Evolutionary conservation across 2,329 filamentous ascomycete genomes (phyloP).

Genomic region (Setomelanomma holmii): DNA sequence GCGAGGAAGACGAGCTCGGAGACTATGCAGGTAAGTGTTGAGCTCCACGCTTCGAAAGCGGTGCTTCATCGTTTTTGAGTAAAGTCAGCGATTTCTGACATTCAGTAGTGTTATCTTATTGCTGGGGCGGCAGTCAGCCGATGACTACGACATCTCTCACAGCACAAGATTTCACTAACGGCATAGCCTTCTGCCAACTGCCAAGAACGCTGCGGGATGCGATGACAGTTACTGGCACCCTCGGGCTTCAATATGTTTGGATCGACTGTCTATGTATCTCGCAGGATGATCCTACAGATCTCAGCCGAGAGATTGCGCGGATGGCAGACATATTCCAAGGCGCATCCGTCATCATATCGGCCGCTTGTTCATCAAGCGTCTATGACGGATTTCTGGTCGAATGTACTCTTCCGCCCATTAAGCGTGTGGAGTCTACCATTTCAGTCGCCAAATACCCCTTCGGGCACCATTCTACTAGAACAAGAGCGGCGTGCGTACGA

Average conservation of each 20-base stretch:
- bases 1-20: constrained; percentile 10
- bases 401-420: constrained; percentile 6
- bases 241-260: constrained; percentile 17
- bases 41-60: not conserved
- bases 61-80: not conserved
- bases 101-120: constrained; percentile 7
- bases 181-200: constrained; percentile 4
- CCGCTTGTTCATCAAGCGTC: too few relatives aligned
- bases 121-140: constrained; percentile 14
- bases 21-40: constrained; percentile 5
- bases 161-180: constrained; percentile 6
- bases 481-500: constrained; percentile 5
- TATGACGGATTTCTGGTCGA: too few relatives aligned
- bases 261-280: constrained; percentile 20
- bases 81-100: not conserved
- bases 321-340: constrained; percentile 12
- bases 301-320: constrained; percentile 7
- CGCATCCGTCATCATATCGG: constrained; percentile 15
- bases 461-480: constrained; percentile 2
- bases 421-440: constrained; percentile 14
- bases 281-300: constrained; percentile 12
- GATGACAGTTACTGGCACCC: constrained; percentile 5
- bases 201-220: constrained; percentile 18
- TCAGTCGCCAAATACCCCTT: not conserved
- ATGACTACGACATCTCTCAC: constrained; percentile 8